Evolutionary conservation across 192 early-diverging fungal genomes (phyloP), one percentile per base, ranked within the genome.

Genomic region (Podila minutissima): DNA sequence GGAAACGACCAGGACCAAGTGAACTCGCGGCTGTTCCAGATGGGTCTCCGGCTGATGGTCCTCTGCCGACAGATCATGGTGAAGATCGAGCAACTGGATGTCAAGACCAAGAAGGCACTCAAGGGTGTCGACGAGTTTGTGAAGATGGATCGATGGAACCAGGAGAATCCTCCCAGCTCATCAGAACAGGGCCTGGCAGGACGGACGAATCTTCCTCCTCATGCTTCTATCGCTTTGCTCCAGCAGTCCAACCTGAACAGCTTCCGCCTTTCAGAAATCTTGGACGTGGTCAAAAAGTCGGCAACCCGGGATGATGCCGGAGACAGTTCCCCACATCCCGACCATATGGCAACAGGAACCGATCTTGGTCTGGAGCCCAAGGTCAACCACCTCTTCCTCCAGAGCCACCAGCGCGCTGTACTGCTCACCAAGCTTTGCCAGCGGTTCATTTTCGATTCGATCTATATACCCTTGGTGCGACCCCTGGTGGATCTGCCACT

Each of bases 11-110:
- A 86, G 26, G 87, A 88, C 32, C 91, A 92, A 41, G 22, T 24
- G n/a, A n/a, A 55, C 24, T 55, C 53, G 2, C 88, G 92, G 72
- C 78, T 83, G 0, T 94, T 94, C 75, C 91, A 93, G 53, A 77
- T 90, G 57, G 93, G 90, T n/a, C 75, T 93, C 28, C 76, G 86
- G 32, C 46, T 92, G 19, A 82, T 94, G 67, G 90, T 83, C 17
- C 69, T 91, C 4, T 89, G 90, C 62, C 74, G 79, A 26, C 62
- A 70, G 3, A 46, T 92, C 28, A 63, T 72, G n/a, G 70, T 83
- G 20, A 67, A 82, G 12, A 66, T 92, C 10, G 76, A 64, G 9
- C 67, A 61, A 3, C 84, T 90, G 35, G 86, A 90, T 48, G 48
- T 75, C n/a, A 77, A 78, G 22, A 38, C 75, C 26, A 85, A 77